Conservation (phyloP, 371 early-diverging fungal species). For the Saksenaea oblongispora region DNA sequence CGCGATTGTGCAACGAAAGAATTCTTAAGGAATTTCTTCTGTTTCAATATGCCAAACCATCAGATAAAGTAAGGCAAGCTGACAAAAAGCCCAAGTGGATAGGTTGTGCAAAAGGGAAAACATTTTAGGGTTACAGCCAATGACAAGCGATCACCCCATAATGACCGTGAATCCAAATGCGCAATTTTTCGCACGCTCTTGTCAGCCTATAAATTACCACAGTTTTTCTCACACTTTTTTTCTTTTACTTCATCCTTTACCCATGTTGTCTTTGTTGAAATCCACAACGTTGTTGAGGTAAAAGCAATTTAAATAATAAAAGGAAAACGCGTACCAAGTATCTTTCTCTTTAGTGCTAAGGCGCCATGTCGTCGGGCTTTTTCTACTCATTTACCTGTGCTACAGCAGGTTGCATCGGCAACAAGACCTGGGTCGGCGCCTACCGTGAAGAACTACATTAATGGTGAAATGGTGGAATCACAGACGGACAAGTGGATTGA, state of each 20-base stretch:
- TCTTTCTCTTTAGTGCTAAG: neutral
- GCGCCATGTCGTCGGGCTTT: conserved; percentile 26
- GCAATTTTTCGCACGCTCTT: neutral
- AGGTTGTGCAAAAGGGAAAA: neutral
- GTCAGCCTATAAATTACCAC: conserved; percentile 1
- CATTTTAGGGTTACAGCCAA: neutral
- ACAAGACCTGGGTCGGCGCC: conserved; percentile 39
- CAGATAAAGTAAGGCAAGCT: neutral
- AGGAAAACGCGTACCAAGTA: neutral
- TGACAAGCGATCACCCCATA: neutral
- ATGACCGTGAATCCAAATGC: conserved; percentile 1
- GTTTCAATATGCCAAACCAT: neutral
- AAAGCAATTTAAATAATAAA: neutral
- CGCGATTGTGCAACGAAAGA: too few relatives aligned
- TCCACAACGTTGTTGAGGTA: conserved; percentile 2
- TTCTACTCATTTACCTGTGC: conserved; percentile 40
- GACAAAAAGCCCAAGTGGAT: neutral
- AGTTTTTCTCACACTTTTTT: neutral
- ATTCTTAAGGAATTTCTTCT: too few relatives aligned
- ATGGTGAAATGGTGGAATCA: conserved; percentile 93
- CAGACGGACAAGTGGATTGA: conserved; percentile 87
- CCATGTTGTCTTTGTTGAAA: conserved; percentile 2
- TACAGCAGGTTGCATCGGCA: conserved; percentile 31
- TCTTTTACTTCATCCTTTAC: neutral
- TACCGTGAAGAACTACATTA: conserved; percentile 79